Conservation (phyloP, 1,284 basidiomycete genomes). For the Ustilago hordei region DNA sequence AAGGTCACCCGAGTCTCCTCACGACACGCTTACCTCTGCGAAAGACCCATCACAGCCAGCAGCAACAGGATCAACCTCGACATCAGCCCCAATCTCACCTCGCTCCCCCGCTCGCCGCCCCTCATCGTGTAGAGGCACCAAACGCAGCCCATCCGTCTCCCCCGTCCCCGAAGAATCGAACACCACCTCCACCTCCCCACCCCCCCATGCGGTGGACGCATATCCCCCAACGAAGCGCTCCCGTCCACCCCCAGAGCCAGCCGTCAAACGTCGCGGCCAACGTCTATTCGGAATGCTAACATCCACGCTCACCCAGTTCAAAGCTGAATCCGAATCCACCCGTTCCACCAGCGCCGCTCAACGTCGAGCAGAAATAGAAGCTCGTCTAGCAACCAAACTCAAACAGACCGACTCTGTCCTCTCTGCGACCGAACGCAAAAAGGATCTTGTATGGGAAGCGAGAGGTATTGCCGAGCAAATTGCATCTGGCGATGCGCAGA, state of each 20-base stretch:
- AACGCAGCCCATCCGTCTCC: conserved; percentile 20
- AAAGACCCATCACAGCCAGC: neutral
- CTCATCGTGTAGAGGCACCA: conserved; percentile 2
- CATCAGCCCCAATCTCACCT: neutral
- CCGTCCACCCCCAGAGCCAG: conserved; percentile 8
- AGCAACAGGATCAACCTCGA: neutral
- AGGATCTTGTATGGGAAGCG: conserved; percentile 25
- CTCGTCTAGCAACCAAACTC: conserved; percentile 15
- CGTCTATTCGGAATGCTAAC: conserved; percentile 36
- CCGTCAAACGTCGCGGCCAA: conserved; percentile 14
- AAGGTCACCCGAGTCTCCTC: neutral
- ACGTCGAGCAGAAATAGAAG: conserved; percentile 24
- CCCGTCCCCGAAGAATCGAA: conserved; percentile 26
- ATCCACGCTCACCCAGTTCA: conserved; percentile 34
- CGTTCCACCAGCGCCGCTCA: conserved; percentile 4
- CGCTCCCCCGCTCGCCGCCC: conserved; percentile 11
- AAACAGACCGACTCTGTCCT: neutral
- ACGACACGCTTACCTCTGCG: neutral
- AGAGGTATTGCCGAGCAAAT: conserved; percentile 27
- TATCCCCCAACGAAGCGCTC: conserved; percentile 1
- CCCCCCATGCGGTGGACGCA: neutral
- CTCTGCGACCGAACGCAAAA: neutral
- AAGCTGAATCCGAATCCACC: conserved; percentile 28
- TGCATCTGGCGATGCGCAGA: conserved; percentile 19
- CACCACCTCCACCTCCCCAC: neutral